These are phyloP conservation scores for Spergularia azorica DNA, from an alignment of 179 eudicot species.

Conservation along the genomic window DNA sequence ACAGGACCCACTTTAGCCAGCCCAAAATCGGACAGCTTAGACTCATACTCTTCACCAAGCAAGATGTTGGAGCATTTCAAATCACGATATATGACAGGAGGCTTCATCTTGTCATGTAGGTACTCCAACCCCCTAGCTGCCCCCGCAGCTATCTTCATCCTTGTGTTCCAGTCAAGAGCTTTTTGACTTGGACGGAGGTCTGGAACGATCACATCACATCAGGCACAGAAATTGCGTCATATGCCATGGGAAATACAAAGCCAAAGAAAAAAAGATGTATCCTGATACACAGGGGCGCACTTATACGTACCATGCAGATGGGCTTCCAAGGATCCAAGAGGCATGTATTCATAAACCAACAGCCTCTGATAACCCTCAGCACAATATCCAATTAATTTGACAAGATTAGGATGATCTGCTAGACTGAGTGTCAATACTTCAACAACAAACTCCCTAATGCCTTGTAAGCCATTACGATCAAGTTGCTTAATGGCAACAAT, in stretches of 20 bases:
- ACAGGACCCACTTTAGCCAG: conserved; percentile 75
- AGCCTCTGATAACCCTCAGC: conserved; percentile 53
- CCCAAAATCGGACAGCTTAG: conserved; percentile 81
- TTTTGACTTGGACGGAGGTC: conserved; percentile 41
- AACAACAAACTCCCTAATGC: conserved; percentile 55
- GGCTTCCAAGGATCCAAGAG: conserved; percentile 55
- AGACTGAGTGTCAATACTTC: conserved; percentile 54
- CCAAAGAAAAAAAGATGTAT: background rate
- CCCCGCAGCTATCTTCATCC: conserved; percentile 88
- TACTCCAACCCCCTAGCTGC: conserved; percentile 83
- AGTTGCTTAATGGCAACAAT: conserved; percentile 58
- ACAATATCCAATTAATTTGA: conserved; percentile 53
- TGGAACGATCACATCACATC: conserved; percentile 14
- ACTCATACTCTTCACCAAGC: conserved; percentile 64
- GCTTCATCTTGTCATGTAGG: conserved; percentile 71
- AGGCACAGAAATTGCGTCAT: conserved; percentile 1
- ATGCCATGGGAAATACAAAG: background rate
- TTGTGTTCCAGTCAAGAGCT: conserved; percentile 66
- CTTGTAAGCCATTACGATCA: conserved; percentile 58
- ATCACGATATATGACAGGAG: conserved; percentile 78
- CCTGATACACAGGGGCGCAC: background rate
- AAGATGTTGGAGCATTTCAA: conserved; percentile 76
- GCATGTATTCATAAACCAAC: conserved; percentile 56
- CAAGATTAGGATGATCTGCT: conserved; percentile 59
- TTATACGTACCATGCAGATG: conserved; percentile 45